Base-by-base conservation (phyloP, 345 rosid genomes). In the Mallotus nudiflorus region DNA sequence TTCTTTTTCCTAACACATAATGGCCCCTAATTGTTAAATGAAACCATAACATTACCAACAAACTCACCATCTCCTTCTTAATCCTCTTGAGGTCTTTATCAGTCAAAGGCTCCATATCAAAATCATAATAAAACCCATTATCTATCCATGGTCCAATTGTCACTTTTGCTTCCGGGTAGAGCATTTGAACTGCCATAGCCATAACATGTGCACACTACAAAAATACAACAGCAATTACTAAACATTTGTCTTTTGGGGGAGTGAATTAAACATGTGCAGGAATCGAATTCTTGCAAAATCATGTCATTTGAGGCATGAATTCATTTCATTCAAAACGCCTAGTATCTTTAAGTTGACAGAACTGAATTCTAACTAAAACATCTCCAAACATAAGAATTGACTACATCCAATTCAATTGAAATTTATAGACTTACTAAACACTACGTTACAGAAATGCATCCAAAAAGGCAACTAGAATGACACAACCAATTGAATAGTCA, bases 151-250 rank as follows among this genome's bases (percentile, higher is more conserved):
- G 97, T 28, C 99, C 99, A 71, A 95, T 87, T 0, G 98, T 90
- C 58, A 95, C 99, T 85, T 95, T 95, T 8, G 97, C 97, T 72
- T 88, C 84, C 1, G 97, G 96, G 77, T 72, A 89, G 59, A 95
- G 84, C 87, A 79, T 95, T 73, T 95, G 99, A 80, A 91, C 97
- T 40, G 99, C 97, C 99, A 91, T 95, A 20, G 97, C 99, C 99
- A 95, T 91, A 62, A 95, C 97, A 83, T 95, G 99, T 0, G 99
- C 97, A 82, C 97, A 87, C 99, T 95, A 84, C 35, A 84, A 33
- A 58, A 20, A 28, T 4, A 59, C 1, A 56, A 33, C 16, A 51
- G 11, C 19, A 25, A n/a, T 14, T 9, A 24, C n/a, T 4, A 10
- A 3, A 4, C 6, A 39, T 4, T 12, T 42, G 4, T 39, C 2